Conservation (phyloP, 345 rosid genomes). For the Acer saccharum region DNA sequence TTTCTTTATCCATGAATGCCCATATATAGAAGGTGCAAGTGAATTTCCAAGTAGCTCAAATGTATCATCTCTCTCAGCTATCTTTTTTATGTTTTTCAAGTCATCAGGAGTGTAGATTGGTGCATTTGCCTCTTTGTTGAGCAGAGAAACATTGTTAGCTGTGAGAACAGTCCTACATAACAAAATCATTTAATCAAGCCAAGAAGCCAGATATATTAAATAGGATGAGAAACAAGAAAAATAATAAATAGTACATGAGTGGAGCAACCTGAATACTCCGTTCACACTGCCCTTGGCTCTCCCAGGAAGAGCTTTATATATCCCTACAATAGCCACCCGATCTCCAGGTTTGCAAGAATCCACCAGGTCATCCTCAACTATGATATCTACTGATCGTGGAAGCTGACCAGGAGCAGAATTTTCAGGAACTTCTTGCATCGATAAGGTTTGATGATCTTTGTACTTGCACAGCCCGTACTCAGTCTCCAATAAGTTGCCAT, state of each 20-base stretch:
- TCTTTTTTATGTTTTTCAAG: conserved; percentile 76
- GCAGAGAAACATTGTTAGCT: conserved; percentile 87
- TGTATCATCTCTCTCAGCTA: conserved; percentile 84
- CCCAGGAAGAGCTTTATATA: conserved; percentile 96
- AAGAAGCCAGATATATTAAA: conserved; percentile 1
- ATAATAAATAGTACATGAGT: not conserved
- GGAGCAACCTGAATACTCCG: conserved; percentile 88
- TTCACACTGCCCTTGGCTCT: conserved; percentile 94
- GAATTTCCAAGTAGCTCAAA: conserved; percentile 91
- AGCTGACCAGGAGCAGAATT: conserved; percentile 99
- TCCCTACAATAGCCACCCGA: conserved; percentile 87
- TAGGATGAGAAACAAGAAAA: conserved; percentile 7
- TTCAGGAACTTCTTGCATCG: conserved; percentile 98
- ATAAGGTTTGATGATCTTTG: conserved; percentile 97
- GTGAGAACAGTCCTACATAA: conserved; percentile 80
- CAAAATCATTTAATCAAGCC: conserved; percentile 22
- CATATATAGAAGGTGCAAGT: conserved; percentile 94
- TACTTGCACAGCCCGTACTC: conserved; percentile 93
- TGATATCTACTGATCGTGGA: conserved; percentile 92
- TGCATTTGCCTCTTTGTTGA: conserved; percentile 96
- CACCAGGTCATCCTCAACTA: conserved; percentile 96
- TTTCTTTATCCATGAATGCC: conserved; percentile 96
- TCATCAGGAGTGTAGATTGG: conserved; percentile 84
- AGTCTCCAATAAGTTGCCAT: conserved; percentile 88
- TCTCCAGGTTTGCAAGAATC: conserved; percentile 99